Percentiles rank a stretch among this genome's conserved stretches.
Evolutionary conservation across 2,329 filamentous ascomycete species (phyloP).

Genomic region (Aspergillus quadrilineatus): DNA sequence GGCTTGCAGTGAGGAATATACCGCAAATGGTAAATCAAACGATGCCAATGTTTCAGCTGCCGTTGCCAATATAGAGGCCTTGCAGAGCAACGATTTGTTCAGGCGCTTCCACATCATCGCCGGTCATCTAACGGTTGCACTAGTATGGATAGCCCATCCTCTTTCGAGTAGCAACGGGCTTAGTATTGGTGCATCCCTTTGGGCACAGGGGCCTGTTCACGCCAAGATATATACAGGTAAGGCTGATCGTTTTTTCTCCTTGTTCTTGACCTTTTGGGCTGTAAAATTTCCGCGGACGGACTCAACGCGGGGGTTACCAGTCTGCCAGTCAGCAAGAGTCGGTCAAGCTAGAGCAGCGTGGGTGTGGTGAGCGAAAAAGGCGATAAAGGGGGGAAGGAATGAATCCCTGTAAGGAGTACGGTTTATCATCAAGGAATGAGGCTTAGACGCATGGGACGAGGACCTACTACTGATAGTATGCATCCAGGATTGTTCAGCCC

Average conservation of each 20-base stretch:
- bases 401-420: not conserved
- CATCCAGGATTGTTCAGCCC: not conserved
- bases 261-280: not conserved
- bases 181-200: not conserved
- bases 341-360: not conserved
- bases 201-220: not conserved
- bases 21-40: not conserved
- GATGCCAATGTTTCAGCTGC: not conserved
- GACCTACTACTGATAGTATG: not conserved
- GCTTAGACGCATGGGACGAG: constrained; percentile 8
- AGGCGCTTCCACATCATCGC: constrained; percentile 1
- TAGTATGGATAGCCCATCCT: not conserved
- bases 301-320: not conserved
- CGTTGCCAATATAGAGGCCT: not conserved
- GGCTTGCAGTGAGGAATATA: not conserved
- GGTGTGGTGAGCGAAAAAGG: not conserved
- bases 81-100: not conserved
- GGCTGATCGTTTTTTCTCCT: not conserved
- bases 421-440: not conserved
- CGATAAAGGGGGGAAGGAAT: constrained; percentile 1
- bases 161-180: not conserved
- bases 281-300: not conserved
- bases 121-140: not conserved
- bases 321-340: not conserved
- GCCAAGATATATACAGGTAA: constrained; percentile 4